Percentiles rank a stretch among this genome's conserved stretches.
phyloP scores from a whole-genome alignment of 2,329 filamentous ascomycete species.

The Emmonsiellopsis sp. region DNA sequence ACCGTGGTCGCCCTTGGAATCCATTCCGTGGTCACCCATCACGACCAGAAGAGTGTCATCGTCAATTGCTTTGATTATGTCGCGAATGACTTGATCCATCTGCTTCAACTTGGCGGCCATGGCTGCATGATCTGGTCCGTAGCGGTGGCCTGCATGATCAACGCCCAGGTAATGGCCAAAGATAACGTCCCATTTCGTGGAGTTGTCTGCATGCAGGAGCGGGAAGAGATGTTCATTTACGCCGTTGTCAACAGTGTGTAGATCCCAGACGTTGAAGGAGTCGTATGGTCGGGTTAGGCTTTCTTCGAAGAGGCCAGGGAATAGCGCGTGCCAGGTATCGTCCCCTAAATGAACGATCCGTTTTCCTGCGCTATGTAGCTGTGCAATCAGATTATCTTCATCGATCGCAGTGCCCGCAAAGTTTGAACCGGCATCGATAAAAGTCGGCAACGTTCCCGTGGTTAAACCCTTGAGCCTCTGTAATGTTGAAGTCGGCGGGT shows the following conservation, averaged over 20 bases:
- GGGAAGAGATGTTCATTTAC: slow-evolving; percentile 80
- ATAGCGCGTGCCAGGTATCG: slow-evolving; percentile 91
- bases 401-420: slow-evolving; percentile 94
- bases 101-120: slow-evolving; percentile 86
- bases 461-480: slow-evolving; percentile 90
- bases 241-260: slow-evolving; percentile 93
- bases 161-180: slow-evolving; percentile 92
- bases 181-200: slow-evolving; percentile 78
- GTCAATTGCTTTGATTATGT: slow-evolving; percentile 63
- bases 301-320: slow-evolving; percentile 84
- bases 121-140: slow-evolving; percentile 83
- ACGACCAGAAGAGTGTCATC: slow-evolving; percentile 82
- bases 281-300: slow-evolving; percentile 84
- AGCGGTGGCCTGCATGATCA: slow-evolving; percentile 92
- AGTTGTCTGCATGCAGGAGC: slow-evolving; percentile 56
- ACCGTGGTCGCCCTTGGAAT: slow-evolving; percentile 93
- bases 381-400: slow-evolving; percentile 69
- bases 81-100: slow-evolving; percentile 73
- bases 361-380: slow-evolving; percentile 56
- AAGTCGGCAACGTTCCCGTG: slow-evolving; percentile 88
- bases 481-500: slow-evolving; percentile 87
- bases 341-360: slow-evolving; percentile 91
- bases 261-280: slow-evolving; percentile 96
- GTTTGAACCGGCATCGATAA: slow-evolving; percentile 87
- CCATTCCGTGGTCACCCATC: slow-evolving; percentile 99